Base-by-base conservation (phyloP, 495 filamentous ascomycete genomes). In the Friedmanniomyces simplex region DNA sequence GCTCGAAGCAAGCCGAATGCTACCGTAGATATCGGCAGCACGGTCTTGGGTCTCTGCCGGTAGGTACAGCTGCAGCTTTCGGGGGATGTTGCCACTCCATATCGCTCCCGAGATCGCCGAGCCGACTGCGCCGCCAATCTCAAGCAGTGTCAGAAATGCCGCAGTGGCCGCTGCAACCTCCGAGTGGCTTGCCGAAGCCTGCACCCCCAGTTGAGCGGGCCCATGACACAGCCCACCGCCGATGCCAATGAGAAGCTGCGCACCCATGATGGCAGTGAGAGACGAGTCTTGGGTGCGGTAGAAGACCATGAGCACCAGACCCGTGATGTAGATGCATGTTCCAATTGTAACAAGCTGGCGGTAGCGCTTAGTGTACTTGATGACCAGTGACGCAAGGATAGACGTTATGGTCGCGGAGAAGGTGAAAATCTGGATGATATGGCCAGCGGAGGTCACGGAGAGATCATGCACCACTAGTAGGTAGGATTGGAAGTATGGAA, bases 151-250 rank as follows among this genome's bases (percentile, higher is more conserved):
- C 1, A 86, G 71, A 61, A 83, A 86, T 39, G 87, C 77, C 1
- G 84, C 84, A 11, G 84, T 84, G 3, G 79, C 81, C 24, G 81
- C 79, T 5, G 82, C 84, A 10, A 89, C 83, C 57, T 87, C 78
- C 62, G 81, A 75, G 54, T 85, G 82, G 18, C 71, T 73, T 6
- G 79, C 82, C 0, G 77, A 75, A 22, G 84, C 83, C 69, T 87
- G 84, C 20, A 86, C 76, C 24, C 79, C 82, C 0, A 86, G 69
- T 59, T 87, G 82, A 1, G 83, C 79, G 21, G 81, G 81, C 10
- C 82, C 79, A 52, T 81, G 80, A 50, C 84, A 66, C 53, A 87
- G 74, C 1, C 83, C 85, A 4, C 81, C 82, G 10, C 83, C 84
- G 30, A 83, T 73, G 36, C 84, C 85, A 42, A 86, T 72, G 1